phyloP scores from a whole-genome alignment of 768 basidiomycete genomes.

The Suillus subalutaceus region DNA sequence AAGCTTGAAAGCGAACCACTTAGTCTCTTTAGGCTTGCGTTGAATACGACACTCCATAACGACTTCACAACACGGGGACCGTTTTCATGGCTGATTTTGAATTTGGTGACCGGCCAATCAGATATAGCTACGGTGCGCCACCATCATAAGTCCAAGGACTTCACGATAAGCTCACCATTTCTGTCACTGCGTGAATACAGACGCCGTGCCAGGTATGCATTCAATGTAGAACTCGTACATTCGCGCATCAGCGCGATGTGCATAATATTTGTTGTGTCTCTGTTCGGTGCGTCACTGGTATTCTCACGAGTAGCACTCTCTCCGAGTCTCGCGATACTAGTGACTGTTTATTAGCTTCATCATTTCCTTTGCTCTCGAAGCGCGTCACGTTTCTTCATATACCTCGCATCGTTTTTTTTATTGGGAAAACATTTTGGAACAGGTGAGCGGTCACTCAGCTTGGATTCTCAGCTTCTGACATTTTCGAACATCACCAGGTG shows the following conservation, averaged over 20 bases:
- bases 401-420: slow-evolving; percentile 72
- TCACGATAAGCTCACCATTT: background rate
- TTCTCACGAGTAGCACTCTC: slow-evolving; percentile 7
- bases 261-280: slow-evolving; percentile 60
- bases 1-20: background rate
- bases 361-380: slow-evolving; percentile 70
- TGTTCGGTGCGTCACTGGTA: slow-evolving; percentile 53
- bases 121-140: background rate
- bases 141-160: background rate
- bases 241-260: slow-evolving; percentile 42
- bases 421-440: slow-evolving; percentile 91
- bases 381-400: slow-evolving; percentile 55
- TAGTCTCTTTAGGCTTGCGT: background rate
- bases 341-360: slow-evolving; percentile 53
- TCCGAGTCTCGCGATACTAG: background rate
- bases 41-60: background rate
- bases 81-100: background rate
- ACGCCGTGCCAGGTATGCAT: background rate
- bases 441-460: slow-evolving; percentile 36
- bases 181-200: background rate
- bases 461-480: background rate
- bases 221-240: background rate
- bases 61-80: background rate
- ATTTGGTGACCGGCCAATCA: background rate
- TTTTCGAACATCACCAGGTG: slow-evolving; percentile 46